Evolutionary conservation across 2,329 filamentous ascomycete species (phyloP).

Genomic region (Nannizziopsis barbatae): DNA sequence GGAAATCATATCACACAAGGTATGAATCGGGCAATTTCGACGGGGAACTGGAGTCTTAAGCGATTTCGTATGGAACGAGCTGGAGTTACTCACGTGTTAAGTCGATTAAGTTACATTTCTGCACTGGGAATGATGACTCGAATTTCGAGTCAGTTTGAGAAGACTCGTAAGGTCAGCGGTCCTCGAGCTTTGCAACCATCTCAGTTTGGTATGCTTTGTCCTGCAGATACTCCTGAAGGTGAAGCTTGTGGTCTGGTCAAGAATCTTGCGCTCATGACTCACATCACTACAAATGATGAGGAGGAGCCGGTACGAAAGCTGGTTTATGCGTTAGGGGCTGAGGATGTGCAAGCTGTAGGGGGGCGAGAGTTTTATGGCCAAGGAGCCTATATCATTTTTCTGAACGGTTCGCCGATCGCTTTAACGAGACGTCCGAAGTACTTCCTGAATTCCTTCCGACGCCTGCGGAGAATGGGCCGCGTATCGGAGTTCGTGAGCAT

Average conservation of each 20-base stretch:
- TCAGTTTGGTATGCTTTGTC: conserved; percentile 96
- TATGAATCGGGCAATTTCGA: conserved; percentile 92
- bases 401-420: conserved; percentile 91
- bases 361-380: conserved; percentile 78
- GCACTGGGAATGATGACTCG: conserved; percentile 99
- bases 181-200: conserved; percentile 93
- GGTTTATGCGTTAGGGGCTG: conserved; percentile 75
- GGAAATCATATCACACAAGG: conserved; percentile 81
- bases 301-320: conserved; percentile 80
- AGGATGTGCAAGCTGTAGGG: conserved; percentile 66
- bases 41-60: conserved; percentile 95
- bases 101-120: conserved; percentile 88
- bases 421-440: conserved; percentile 74
- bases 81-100: conserved; percentile 91
- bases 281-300: conserved; percentile 94
- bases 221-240: conserved; percentile 94
- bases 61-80: conserved; percentile 98
- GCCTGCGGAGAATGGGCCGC: conserved; percentile 75
- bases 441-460: conserved; percentile 75
- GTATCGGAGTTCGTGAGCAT: conserved; percentile 96
- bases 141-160: conserved; percentile 97
- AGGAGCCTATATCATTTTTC: conserved; percentile 78
- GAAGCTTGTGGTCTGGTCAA: conserved; percentile 97
- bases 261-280: conserved; percentile 96
- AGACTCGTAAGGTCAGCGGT: conserved; percentile 91